phyloP scores from a whole-genome alignment of 805 yeast species.

The Ogataea haglerorum region DNA sequence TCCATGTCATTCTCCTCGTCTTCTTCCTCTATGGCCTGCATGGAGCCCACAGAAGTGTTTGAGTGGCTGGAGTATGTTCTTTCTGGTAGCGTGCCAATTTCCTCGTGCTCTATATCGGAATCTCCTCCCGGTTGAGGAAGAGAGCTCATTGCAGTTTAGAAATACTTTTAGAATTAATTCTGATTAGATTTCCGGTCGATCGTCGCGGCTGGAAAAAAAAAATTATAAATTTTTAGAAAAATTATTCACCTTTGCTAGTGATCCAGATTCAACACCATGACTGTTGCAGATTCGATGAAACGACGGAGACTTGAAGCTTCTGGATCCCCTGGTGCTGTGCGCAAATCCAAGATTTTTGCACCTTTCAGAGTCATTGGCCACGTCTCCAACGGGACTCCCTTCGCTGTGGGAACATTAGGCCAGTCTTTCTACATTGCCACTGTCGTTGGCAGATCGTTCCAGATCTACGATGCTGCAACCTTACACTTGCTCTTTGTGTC shows the following conservation, averaged over 20 bases:
- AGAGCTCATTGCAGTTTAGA: background rate
- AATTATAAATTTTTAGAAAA: slow-evolving; percentile 6
- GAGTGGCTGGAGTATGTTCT: slow-evolving; percentile 24
- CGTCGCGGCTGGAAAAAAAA: slow-evolving; percentile 7
- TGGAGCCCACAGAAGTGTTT: slow-evolving; percentile 22
- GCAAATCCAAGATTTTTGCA: slow-evolving; percentile 62
- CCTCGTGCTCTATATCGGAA: background rate
- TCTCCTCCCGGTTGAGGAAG: background rate
- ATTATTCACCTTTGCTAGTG: slow-evolving; percentile 1
- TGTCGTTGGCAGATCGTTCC: slow-evolving; percentile 85
- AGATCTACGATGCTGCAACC: slow-evolving; percentile 88
- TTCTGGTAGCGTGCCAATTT: background rate
- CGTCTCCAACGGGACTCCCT: slow-evolving; percentile 83
- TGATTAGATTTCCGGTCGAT: slow-evolving; percentile 1
- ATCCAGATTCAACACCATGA: slow-evolving; percentile 4
- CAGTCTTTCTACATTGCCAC: slow-evolving; percentile 84
- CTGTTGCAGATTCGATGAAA: slow-evolving; percentile 9
- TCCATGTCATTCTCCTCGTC: slow-evolving; percentile 24
- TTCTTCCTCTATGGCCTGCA: slow-evolving; percentile 14
- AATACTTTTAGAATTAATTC: background rate
- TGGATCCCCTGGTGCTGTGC: background rate
- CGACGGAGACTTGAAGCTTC: slow-evolving; percentile 9
- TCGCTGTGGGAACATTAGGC: slow-evolving; percentile 86
- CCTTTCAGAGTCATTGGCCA: slow-evolving; percentile 88
- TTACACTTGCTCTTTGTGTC: slow-evolving; percentile 84